Conservation (phyloP, 805 yeast genomes). For the Saturnispora diversa region DNA sequence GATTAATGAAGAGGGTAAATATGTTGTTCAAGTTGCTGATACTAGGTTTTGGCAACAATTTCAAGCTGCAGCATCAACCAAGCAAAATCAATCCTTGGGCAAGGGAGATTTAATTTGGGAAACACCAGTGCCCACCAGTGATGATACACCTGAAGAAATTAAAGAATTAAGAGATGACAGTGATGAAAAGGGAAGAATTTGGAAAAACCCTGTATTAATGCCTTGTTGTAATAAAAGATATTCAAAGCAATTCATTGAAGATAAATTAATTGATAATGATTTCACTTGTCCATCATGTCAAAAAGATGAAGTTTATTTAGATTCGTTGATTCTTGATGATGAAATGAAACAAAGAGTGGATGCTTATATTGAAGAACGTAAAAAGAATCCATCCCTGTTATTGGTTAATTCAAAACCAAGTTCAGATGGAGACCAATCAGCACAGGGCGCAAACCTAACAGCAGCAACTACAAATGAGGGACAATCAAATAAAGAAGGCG, state of each 20-base stretch:
- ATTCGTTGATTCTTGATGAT: conserved; percentile 54
- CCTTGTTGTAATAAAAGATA: conserved; percentile 58
- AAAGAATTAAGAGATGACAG: conserved; percentile 59
- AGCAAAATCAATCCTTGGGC: conserved; percentile 29
- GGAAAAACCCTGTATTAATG: conserved; percentile 68
- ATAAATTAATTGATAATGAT: conserved; percentile 65
- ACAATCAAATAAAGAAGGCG: background rate
- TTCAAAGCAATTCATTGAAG: conserved; percentile 57
- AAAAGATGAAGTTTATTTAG: conserved; percentile 65
- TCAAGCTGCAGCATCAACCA: conserved; percentile 32
- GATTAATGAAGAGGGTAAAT: conserved; percentile 92
- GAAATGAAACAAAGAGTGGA: conserved; percentile 50
- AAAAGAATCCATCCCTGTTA: conserved; percentile 2
- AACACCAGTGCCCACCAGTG: conserved; percentile 11
- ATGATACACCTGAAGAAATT: conserved; percentile 40
- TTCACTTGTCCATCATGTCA: conserved; percentile 88
- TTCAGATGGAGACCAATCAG: background rate
- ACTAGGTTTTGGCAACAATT: conserved; percentile 81
- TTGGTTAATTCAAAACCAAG: background rate
- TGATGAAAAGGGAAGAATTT: conserved; percentile 45
- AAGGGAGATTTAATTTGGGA: conserved; percentile 26
- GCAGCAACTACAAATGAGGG: conserved; percentile 5
- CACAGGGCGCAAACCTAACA: too few relatives aligned
- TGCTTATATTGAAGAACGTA: conserved; percentile 36
- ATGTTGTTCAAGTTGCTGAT: conserved; percentile 94